Percentiles rank a stretch among this genome's conserved stretches.
phyloP scores from a whole-genome alignment of 202 grass and related monocot species.

The Sporobolus alterniflorus region DNA sequence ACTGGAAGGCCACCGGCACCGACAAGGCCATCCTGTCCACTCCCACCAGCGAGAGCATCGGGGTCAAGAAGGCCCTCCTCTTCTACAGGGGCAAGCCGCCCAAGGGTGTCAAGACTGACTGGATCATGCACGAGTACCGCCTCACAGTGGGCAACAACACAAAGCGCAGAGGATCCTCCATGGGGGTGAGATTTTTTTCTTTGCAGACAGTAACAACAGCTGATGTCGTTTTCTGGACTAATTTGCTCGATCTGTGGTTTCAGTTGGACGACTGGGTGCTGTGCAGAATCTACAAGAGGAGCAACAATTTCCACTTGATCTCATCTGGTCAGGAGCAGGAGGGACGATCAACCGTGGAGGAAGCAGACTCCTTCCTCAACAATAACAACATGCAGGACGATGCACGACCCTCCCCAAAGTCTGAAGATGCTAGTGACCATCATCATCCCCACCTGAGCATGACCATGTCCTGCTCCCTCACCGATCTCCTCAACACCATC shows the following conservation, averaged over 20 bases:
- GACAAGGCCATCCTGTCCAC: constrained; percentile 63
- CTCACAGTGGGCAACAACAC: neutral
- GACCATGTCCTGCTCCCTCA: constrained; percentile 54
- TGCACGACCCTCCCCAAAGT: neutral
- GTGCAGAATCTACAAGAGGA: constrained; percentile 78
- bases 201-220: neutral
- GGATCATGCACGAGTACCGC: constrained; percentile 87
- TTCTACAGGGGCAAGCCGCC: constrained; percentile 75
- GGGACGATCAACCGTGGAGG: constrained; percentile 33
- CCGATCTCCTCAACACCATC: constrained; percentile 58
- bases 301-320: constrained; percentile 21
- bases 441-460: neutral
- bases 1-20: constrained; percentile 91
- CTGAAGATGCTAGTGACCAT: neutral
- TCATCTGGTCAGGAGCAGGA: constrained; percentile 43
- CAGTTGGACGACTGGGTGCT: constrained; percentile 93
- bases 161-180: constrained; percentile 47
- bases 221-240: neutral
- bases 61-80: constrained; percentile 73
- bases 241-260: neutral
- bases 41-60: constrained; percentile 49
- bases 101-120: constrained; percentile 61
- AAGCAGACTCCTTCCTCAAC: constrained; percentile 6
- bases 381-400: neutral
- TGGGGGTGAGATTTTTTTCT: constrained; percentile 49